A percentile compares a stretch with the other conserved stretches of the same genome.
phyloP scores from a whole-genome alignment of 805 yeast species.

The Maudiozyma pseudohumilis region DNA sequence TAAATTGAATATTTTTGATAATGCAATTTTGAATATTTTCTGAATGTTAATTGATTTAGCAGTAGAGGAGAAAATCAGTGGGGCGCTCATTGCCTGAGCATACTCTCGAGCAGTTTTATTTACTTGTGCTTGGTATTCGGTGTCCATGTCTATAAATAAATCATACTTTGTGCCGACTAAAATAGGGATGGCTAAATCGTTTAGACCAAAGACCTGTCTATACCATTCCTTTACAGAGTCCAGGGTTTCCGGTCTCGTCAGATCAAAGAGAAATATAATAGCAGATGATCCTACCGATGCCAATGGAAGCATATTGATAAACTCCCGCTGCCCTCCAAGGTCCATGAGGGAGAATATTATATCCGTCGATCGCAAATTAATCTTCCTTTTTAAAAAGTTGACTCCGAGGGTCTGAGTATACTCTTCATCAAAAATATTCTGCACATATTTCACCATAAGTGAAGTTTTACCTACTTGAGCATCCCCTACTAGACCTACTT shows the following conservation, averaged over 20 bases:
- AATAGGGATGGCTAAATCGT: constrained; percentile 82
- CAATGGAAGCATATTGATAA: constrained; percentile 85
- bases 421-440: constrained; percentile 80
- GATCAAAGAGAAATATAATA: constrained; percentile 76
- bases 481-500: constrained; percentile 88
- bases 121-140: constrained; percentile 70
- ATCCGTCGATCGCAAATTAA: constrained; percentile 72
- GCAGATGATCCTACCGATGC: constrained; percentile 91
- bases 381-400: constrained; percentile 83
- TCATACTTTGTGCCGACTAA: constrained; percentile 91
- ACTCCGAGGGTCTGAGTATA: constrained; percentile 92
- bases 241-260: constrained; percentile 73
- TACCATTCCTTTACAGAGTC: constrained; percentile 89
- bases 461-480: constrained; percentile 94
- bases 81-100: constrained; percentile 80
- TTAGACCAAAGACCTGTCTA: constrained; percentile 77
- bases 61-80: constrained; percentile 79
- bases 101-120: constrained; percentile 72
- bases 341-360: constrained; percentile 91
- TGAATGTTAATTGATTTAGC: constrained; percentile 86
- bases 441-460: constrained; percentile 92
- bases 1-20: constrained; percentile 83
- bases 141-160: constrained; percentile 63
- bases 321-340: constrained; percentile 88
- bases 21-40: constrained; percentile 81